Base-by-base conservation (phyloP, 169 alveolate species). In the Cryptosporidium viatorum region DNA sequence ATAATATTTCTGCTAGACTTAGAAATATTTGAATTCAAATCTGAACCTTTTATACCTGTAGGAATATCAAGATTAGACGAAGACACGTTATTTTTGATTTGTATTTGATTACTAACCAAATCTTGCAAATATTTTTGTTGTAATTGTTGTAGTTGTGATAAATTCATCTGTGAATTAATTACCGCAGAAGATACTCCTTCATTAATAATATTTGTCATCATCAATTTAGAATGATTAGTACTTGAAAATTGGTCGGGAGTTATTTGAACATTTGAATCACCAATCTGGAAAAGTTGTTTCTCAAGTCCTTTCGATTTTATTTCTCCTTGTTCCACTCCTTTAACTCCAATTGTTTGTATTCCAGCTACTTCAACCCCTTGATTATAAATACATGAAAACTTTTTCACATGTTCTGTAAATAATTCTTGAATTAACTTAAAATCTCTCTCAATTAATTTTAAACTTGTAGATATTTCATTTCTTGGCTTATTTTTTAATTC, bases 371-470 rank as follows among this genome's bases (percentile, higher is more conserved):
- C 37, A 26, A 35, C 1, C 39, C 62, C 45, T n/a, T 35, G 37
- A 2, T 12, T 69, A 69, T 43, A 37, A 12, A 41, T 16, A 26
- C 4, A 14, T 41, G 80, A 69, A 69, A 70, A 43, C 4, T n/a
- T 70, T 14, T 55, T 59, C 21, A 73, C 43, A 58, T 73, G 86
- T 33, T 52, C 43, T n/a, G 23, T 12, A 12, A 73, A 73, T 35
- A 73, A 37, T 0, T 21, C 37, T 59, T 55, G 62, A 33, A 73
- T 73, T 12, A 55, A 18, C 9, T 73, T 31, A 31, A 73, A 52
- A 37, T 73, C 86, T 59, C 71, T 73, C 70, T 73, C 86, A n/a
- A 73, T 52, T 33, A 73, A 55, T n/a, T 50, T 73, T 58, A 73
- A 73, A 23, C 70, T 73, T 23, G 58, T 52, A 33, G 18, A 6